A percentile compares a stretch with the other conserved stretches of the same genome.
Conservation (phyloP, 2,329 filamentous ascomycete species). For the Pseudopithomyces maydicus region DNA sequence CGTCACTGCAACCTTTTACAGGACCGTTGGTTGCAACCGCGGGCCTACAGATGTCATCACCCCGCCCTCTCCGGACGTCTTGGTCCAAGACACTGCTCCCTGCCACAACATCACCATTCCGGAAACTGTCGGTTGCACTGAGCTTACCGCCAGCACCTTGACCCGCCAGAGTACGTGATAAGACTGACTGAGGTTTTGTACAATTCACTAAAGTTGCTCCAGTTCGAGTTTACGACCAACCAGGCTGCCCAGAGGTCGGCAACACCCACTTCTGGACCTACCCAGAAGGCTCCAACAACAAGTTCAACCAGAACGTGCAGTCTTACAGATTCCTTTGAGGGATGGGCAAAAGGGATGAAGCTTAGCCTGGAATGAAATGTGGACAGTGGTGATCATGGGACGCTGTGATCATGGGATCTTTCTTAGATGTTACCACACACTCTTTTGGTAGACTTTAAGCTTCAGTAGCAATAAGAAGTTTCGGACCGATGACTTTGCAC, state of each 20-base stretch:
- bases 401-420: constrained; percentile 2
- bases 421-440: neutral
- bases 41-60: neutral
- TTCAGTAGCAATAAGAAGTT: neutral
- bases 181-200: no score
- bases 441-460: neutral
- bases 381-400: neutral
- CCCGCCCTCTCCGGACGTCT: neutral
- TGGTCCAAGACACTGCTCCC: constrained; percentile 1
- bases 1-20: neutral
- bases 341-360: neutral
- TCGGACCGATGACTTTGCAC: neutral
- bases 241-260: neutral
- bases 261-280: neutral
- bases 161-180: neutral
- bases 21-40: neutral
- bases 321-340: constrained; percentile 1
- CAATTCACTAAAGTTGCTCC: neutral
- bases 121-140: constrained; percentile 1
- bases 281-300: constrained; percentile 2
- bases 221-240: neutral
- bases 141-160: constrained; percentile 1
- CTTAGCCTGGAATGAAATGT: neutral
- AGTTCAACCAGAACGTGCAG: neutral
- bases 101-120: neutral